Conservation (phyloP, 192 early-diverging fungal genomes). For the Linnemannia schmuckeri region DNA sequence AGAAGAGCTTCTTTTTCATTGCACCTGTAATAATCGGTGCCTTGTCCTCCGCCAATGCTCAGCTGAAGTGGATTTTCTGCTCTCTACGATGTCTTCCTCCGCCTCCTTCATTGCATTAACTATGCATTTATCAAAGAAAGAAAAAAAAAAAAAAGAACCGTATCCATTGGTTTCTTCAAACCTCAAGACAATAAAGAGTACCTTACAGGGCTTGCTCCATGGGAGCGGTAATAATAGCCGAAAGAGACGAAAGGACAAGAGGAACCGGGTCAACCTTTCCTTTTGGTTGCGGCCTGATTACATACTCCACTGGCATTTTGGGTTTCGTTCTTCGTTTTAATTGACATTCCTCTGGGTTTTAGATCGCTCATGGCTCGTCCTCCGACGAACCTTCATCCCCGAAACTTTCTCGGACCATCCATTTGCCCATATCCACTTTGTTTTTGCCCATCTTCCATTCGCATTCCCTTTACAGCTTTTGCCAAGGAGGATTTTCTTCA, state of each 20-base stretch:
- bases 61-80: not conserved
- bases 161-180: not conserved
- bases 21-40: too few relatives aligned
- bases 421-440: not conserved
- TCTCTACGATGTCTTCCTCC: not conserved
- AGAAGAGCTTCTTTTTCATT: too few relatives aligned
- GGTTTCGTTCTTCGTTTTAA: not conserved
- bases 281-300: not conserved
- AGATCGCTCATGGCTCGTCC: not conserved
- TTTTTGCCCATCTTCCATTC: not conserved
- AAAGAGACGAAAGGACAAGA: not conserved
- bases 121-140: not conserved
- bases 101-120: not conserved
- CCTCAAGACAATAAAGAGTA: not conserved
- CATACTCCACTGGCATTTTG: not conserved
- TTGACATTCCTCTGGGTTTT: slow-evolving; percentile 1
- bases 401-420: not conserved
- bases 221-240: not conserved
- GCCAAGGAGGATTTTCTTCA: too few relatives aligned
- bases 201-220: not conserved
- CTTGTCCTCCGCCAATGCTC: too few relatives aligned
- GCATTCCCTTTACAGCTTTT: not conserved
- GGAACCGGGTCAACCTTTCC: slow-evolving; percentile 1
- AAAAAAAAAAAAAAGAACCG: not conserved
- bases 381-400: not conserved